Conservation (phyloP, 1,284 basidiomycete species). For the Pisolithus thermaeus region DNA sequence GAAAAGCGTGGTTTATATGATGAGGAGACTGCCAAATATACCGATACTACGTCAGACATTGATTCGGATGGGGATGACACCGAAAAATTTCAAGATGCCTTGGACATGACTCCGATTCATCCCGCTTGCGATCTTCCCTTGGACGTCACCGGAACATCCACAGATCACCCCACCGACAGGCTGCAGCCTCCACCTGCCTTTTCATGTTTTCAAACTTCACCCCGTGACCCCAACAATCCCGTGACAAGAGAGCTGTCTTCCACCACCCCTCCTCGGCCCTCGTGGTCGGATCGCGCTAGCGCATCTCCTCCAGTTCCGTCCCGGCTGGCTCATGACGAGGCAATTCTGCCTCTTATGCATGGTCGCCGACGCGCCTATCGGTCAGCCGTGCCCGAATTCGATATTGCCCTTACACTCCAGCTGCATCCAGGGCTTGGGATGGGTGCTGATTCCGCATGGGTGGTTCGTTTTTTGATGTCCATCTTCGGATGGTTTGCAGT, state of each 20-base stretch:
- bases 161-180: slow-evolving; percentile 7
- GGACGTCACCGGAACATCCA: slow-evolving; percentile 7
- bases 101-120: slow-evolving; percentile 23
- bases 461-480: slow-evolving; percentile 70
- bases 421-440: slow-evolving; percentile 59
- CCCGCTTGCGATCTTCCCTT: slow-evolving; percentile 15
- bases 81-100: slow-evolving; percentile 35
- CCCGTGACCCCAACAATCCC: slow-evolving; percentile 13
- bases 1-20: slow-evolving; percentile 2
- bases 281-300: slow-evolving; percentile 38
- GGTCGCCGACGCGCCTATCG: slow-evolving; percentile 29
- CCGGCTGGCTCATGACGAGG: slow-evolving; percentile 3
- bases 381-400: slow-evolving; percentile 42
- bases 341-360: slow-evolving; percentile 12
- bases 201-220: not conserved
- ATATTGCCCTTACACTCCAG: slow-evolving; percentile 72
- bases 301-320: slow-evolving; percentile 21
- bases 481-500: slow-evolving; percentile 73
- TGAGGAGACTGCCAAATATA: slow-evolving; percentile 5
- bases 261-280: slow-evolving; percentile 27
- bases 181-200: slow-evolving; percentile 5
- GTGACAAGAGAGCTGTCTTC: slow-evolving; percentile 30
- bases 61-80: slow-evolving; percentile 19
- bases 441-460: slow-evolving; percentile 70
- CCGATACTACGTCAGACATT: slow-evolving; percentile 14